Conservation (phyloP, 805 yeast genomes). For the Myxozyma vanderwaltii region DNA sequence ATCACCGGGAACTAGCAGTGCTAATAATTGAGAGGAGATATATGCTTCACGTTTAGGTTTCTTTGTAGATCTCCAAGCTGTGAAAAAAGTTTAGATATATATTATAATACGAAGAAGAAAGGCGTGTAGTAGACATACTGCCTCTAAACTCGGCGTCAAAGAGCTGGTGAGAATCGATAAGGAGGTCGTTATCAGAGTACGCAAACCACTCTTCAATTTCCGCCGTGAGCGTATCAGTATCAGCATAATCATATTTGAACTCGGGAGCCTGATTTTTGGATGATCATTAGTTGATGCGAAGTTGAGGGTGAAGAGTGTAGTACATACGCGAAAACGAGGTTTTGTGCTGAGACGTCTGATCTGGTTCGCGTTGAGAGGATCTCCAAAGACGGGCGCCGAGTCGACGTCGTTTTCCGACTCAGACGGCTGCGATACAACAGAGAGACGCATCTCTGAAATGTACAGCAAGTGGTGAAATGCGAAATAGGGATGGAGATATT, state of each 20-base stretch:
- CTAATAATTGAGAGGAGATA: constrained; percentile 1
- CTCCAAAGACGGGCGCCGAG: neutral
- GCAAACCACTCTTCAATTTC: constrained; percentile 56
- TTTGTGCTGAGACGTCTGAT: constrained; percentile 10
- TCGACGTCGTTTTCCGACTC: constrained; percentile 22
- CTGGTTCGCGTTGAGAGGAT: constrained; percentile 11
- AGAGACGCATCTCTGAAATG: constrained; percentile 10
- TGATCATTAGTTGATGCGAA: neutral
- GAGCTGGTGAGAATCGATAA: constrained; percentile 26
- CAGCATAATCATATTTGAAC: constrained; percentile 49
- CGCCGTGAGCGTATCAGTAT: constrained; percentile 42
- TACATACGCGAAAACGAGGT: constrained; percentile 10
- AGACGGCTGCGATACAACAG: constrained; percentile 13
- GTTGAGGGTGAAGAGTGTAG: neutral
- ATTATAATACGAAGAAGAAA: neutral
- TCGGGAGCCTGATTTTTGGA: constrained; percentile 34
- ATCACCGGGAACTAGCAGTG: neutral
- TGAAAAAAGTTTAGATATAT: neutral
- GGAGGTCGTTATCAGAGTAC: constrained; percentile 33
- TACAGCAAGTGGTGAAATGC: neutral
- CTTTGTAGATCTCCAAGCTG: constrained; percentile 11
- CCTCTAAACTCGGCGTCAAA: constrained; percentile 18
- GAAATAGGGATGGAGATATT: neutral
- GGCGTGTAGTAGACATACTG: constrained; percentile 5
- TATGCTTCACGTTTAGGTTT: neutral